Base-by-base conservation (phyloP, 2,329 filamentous ascomycete genomes). In the Neopestalotiopsis rosae region DNA sequence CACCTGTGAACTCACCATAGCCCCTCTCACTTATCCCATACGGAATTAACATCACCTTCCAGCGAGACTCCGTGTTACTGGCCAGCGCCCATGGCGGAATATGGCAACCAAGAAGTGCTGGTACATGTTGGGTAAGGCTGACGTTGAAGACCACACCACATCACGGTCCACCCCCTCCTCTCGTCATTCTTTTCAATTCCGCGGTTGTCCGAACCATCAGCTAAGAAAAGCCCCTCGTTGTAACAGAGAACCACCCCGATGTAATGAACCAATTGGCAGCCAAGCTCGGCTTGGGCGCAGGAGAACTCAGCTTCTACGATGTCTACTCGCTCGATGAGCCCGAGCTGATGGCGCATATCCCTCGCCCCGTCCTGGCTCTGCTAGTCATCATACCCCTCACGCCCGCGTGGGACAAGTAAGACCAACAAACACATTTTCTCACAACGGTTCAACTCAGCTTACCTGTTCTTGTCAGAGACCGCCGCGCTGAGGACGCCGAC, bases 281-380 rank as follows among this genome's bases (percentile, higher is more conserved):
- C 77, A 88, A 90, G 73, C 87, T 96, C 13, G 93, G 93, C 63
- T 85, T 96, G 61, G 91, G 92, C 1, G 77, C 84, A 28, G 59
- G 32, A 38, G 82, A 86, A 45, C 84, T 97, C 17, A 85, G 87
- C 73, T 97, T 96, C 85, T 89, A 94, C 81, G 94, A 97, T 79
- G 91, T 97, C 79, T 95, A 89, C 84, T 92, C 89, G 73, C 89
- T 97, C 76, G 90, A 94, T 78, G 93, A 96, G 59, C 88, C 91
- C 0, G 88, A 91, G 34, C 87, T 95, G n/a, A 86, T 96, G 70
- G 87, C 88, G 67, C 90, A 94, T 79, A 88, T 94, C 7, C 93
- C 94, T 0, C 91, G 93, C 12, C 94, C 94, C 12, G 91, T 89
- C 5, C 84, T 92, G 72, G 93, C 93, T 14, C 87, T 96, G 40